Evolutionary conservation across 1,284 basidiomycete genomes (phyloP), one percentile per base, ranked within the genome.

Genomic region (Austroboletus niveus): DNA sequence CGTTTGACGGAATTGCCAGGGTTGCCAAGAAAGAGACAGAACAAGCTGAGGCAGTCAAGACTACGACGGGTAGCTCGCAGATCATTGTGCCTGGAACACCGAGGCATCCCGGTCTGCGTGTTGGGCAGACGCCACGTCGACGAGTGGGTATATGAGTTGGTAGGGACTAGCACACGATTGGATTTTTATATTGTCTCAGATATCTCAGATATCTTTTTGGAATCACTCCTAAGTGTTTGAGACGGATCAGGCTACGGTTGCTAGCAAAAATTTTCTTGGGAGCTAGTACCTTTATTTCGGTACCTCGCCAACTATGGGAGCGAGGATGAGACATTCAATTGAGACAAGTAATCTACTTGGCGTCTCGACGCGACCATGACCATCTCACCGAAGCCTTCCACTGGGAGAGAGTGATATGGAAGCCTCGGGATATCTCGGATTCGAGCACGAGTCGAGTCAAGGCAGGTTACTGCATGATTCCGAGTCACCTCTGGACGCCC

Each of bases 61-160:
- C 81, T 0, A 71, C 83, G 0, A 75, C 75, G 20, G 78, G 80
- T 11, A 81, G 72, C 48, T 75, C 89, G 7, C 83, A 84, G 64
- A 84, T 93, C 40, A 86, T 89, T 47, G 84, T 92, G 3, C 83
- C 88, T 30, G 87, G 87, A 14, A 94, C 92, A 8, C 90, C 91
- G 5, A 76, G 87, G 57, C 84, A 89, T 64, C 78, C 82, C 81
- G 88, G 15, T 80, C 84, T 59, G 32, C 73, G 84, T 40, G 74
- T 84, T 7, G 75, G 75, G 4, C 84, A 84, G 63, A 88, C 86
- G 30, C 86, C 86, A 8, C 71, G 82, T 52, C 74, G 83, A 56
- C 73, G 74, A 57, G 79, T 72, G 14, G 82, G 82, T 20, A 65
- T 75, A 60, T 73, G 60, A 69, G 38, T 14, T 47, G 14, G 14